phyloP scores from a whole-genome alignment of 768 basidiomycete species.

The Auricularia heimuer region DNA sequence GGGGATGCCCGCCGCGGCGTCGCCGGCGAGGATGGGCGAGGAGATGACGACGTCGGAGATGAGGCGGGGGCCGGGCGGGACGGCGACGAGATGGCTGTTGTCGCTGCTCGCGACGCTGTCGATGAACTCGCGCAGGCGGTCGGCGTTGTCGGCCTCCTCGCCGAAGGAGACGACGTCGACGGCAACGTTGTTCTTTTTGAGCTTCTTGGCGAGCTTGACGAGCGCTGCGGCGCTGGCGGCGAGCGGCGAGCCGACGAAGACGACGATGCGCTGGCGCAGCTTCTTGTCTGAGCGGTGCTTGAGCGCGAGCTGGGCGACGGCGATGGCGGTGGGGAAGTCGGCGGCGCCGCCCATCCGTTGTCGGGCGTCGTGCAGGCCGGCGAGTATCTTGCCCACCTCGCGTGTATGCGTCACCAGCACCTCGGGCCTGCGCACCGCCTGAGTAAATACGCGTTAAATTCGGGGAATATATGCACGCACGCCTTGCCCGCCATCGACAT shows the following conservation, averaged over 20 bases:
- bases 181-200: constrained; percentile 99
- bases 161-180: constrained; percentile 88
- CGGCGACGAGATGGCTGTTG: constrained; percentile 79
- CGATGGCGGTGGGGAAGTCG: constrained; percentile 84
- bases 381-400: constrained; percentile 85
- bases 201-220: constrained; percentile 86
- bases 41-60: constrained; percentile 75
- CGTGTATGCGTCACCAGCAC: constrained; percentile 94
- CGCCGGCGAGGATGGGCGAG: constrained; percentile 74
- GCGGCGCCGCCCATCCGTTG: constrained; percentile 68
- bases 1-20: constrained; percentile 46
- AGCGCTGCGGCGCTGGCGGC: constrained; percentile 70
- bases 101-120: constrained; percentile 74
- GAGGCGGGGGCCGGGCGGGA: constrained; percentile 65
- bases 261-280: constrained; percentile 88
- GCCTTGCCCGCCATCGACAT: constrained; percentile 98
- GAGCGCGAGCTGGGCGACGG: constrained; percentile 89
- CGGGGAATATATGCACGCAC: constrained; percentile 33
- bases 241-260: constrained; percentile 81
- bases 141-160: constrained; percentile 69
- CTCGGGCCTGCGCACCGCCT: constrained; percentile 55
- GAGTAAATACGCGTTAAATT: not conserved
- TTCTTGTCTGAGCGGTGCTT: constrained; percentile 99
- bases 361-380: constrained; percentile 62
- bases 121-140: constrained; percentile 68